Evolutionary conservation across 805 yeast species (phyloP), one percentile per base, ranked within the genome.

Genomic region (Zygosaccharomyces bisporus): DNA sequence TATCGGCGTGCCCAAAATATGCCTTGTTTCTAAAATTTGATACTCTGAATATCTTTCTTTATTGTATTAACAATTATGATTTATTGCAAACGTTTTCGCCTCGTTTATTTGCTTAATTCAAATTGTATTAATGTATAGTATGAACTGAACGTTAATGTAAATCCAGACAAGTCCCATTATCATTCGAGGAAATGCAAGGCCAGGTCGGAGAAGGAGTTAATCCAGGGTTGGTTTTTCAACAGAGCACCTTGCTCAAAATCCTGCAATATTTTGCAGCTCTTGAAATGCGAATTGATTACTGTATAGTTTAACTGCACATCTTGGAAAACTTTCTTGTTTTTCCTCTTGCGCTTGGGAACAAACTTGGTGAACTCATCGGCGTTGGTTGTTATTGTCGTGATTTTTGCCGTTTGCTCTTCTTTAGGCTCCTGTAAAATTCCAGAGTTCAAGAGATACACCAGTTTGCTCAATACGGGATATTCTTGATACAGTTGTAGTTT

Each of bases 141-240:
- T 37, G n/a, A 23, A 25, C 5, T 14, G 31, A 23, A 33, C 20
- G n/a, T 33, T 41, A 21, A 23, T 41, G 10, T 29, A 13, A 21
- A 16, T 21, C 6, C 25, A 9, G 9, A 9, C 25, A 6, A 21
- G 9, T 17, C 17, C 8, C 30, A 18, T 14, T 23, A 13, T 38
- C 40, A 56, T 14, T 43, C 49, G 10, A 67, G 53, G 8, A 44
- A 37, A 45, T 77, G 81, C 10, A 71, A 64, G 4, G 81, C 68
- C 13, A 78, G 54, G 52, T 78, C 82, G 1, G 79, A 70, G 52
- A 78, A 78, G 14, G 82, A 65, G 45, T 75, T 75, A 2, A 69
- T 61, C 81, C 81, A 77, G 1, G 61, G 64, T 35, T 54, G 45
- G 35, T 58, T 47, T 17, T 46, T 51, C 31, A 60, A 32, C 1